Percentiles rank a stretch among this genome's conserved stretches.
Conservation (phyloP, 805 yeast genomes). For the Starmerella riodocensis region DNA sequence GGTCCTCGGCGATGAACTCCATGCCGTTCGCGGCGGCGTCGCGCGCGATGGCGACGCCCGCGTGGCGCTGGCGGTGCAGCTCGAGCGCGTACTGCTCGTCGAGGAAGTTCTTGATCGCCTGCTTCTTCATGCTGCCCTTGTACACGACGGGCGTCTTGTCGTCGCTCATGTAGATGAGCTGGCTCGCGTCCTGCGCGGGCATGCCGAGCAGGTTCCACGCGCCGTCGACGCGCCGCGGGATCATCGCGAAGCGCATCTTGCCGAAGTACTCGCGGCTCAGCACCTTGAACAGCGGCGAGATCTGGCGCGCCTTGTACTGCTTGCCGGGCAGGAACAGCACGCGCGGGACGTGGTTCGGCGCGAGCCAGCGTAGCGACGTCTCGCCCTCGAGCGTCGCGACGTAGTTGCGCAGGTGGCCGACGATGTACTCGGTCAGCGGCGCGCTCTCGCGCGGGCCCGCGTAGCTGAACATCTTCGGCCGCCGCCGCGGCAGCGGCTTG, state of each 20-base stretch:
- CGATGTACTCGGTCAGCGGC: slow-evolving; percentile 22
- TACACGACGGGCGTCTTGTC: slow-evolving; percentile 21
- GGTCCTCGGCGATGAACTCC: slow-evolving; percentile 21
- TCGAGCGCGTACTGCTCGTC: slow-evolving; percentile 22
- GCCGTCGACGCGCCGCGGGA: slow-evolving; percentile 22
- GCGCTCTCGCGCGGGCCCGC: slow-evolving; percentile 24
- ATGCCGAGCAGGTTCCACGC: slow-evolving; percentile 21
- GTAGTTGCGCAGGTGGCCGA: slow-evolving; percentile 23
- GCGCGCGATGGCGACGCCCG: slow-evolving; percentile 6
- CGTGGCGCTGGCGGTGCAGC: slow-evolving; percentile 18
- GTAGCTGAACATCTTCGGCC: slow-evolving; percentile 24
- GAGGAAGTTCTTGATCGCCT: slow-evolving; percentile 20
- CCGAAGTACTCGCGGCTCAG: slow-evolving; percentile 25
- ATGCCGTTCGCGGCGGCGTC: slow-evolving; percentile 20
- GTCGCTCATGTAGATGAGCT: slow-evolving; percentile 21
- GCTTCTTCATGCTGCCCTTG: slow-evolving; percentile 24
- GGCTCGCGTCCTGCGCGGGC: slow-evolving; percentile 19
- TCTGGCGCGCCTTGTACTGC: slow-evolving; percentile 20
- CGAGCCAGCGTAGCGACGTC: slow-evolving; percentile 21
- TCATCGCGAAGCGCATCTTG: slow-evolving; percentile 22
- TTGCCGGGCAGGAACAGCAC: slow-evolving; percentile 24
- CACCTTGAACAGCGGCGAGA: slow-evolving; percentile 25
- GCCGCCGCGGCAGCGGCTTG: slow-evolving; percentile 16
- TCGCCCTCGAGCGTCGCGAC: slow-evolving; percentile 21
- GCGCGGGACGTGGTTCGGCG: slow-evolving; percentile 20